phyloP scores from a whole-genome alignment of 2,329 filamentous ascomycete species.

The Colletotrichum zoysiae region DNA sequence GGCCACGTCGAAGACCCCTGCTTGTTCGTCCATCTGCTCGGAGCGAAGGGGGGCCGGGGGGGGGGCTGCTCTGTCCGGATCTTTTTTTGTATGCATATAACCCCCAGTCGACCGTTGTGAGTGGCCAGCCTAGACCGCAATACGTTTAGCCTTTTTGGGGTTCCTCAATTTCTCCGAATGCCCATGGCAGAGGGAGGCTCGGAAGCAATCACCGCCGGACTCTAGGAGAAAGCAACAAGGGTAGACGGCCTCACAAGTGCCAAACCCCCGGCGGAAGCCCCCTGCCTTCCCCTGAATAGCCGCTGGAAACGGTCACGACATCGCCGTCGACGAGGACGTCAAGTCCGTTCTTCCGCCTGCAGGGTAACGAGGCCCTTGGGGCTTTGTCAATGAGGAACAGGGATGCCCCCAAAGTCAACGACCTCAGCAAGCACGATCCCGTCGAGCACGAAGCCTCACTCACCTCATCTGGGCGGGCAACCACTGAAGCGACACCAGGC shows the following conservation, averaged over 20 bases:
- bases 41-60: not conserved
- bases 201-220: slow-evolving; percentile 9
- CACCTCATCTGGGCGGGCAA: slow-evolving; percentile 45
- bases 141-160: not conserved
- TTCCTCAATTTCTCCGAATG: slow-evolving; percentile 10
- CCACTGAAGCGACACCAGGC: slow-evolving; percentile 47
- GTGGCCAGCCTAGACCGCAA: not conserved
- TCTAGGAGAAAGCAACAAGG: too few relatives aligned
- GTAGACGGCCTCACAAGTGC: not conserved
- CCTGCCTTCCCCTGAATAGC: slow-evolving; percentile 44
- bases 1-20: not conserved
- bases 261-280: slow-evolving; percentile 22
- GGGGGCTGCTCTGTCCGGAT: too few relatives aligned
- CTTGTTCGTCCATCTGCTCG: not conserved
- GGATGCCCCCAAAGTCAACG: slow-evolving; percentile 44
- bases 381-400: slow-evolving; percentile 30
- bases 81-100: not conserved
- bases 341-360: slow-evolving; percentile 32
- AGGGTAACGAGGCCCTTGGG: slow-evolving; percentile 36
- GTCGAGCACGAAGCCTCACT: slow-evolving; percentile 33
- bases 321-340: slow-evolving; percentile 42
- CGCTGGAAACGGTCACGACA: slow-evolving; percentile 44
- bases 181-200: slow-evolving; percentile 4
- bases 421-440: slow-evolving; percentile 44
- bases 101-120: slow-evolving; percentile 18